Evolutionary conservation across 2,329 filamentous ascomycete genomes (phyloP).

Genomic region (Neurospora crassa): DNA sequence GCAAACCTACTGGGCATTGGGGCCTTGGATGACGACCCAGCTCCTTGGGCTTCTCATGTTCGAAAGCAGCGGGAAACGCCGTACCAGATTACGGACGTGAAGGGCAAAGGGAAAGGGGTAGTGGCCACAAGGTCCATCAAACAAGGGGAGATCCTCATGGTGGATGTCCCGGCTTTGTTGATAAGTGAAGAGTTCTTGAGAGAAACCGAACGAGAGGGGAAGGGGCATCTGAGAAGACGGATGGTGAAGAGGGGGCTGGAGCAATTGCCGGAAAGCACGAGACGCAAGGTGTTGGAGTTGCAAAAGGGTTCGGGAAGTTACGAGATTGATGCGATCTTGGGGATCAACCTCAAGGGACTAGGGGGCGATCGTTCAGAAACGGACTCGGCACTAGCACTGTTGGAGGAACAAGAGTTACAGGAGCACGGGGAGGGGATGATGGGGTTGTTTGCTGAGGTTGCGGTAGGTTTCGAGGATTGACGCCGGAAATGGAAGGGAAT

Average conservation of each 20-base stretch:
- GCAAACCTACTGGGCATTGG: slow-evolving; percentile 19
- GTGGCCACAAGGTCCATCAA: slow-evolving; percentile 24
- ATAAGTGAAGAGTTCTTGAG: slow-evolving; percentile 11
- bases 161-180: slow-evolving; percentile 23
- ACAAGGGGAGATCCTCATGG: slow-evolving; percentile 26
- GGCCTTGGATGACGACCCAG: background rate
- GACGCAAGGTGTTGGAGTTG: background rate
- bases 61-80: no score
- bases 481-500: background rate
- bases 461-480: slow-evolving; percentile 12
- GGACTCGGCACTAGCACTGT: background rate
- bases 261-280: slow-evolving; percentile 11
- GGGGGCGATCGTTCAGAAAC: background rate
- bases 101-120: slow-evolving; percentile 25
- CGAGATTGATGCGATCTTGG: slow-evolving; percentile 16
- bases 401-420: background rate
- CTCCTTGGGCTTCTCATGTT: no score
- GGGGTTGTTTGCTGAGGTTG: slow-evolving; percentile 18
- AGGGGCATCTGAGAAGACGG: slow-evolving; percentile 15
- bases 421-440: slow-evolving; percentile 7
- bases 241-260: slow-evolving; percentile 15
- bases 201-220: background rate
- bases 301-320: slow-evolving; percentile 5
- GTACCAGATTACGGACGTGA: slow-evolving; percentile 12
- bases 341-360: slow-evolving; percentile 14